Evolutionary conservation across 192 early-diverging fungal genomes (phyloP), one percentile per base, ranked within the genome.

Genomic region (Obelidium mucronatum): DNA sequence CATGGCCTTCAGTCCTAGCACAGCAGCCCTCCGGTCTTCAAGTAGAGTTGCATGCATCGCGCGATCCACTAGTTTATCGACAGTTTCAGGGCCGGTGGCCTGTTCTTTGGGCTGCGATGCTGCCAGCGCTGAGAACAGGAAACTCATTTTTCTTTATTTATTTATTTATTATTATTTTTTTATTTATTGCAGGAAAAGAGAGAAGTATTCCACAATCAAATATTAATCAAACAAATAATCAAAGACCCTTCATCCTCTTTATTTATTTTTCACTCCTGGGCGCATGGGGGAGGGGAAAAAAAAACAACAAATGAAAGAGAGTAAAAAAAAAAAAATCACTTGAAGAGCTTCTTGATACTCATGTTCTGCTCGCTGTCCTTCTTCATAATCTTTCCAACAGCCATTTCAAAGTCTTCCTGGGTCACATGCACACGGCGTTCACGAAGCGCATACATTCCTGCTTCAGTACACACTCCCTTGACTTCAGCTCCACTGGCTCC

Each of bases 381-480:
- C 93, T 97, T 97, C 92, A 97, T 93, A 58, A 99, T 93, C 94
- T 99, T 99, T 65, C 95, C 92, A 26, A 99, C 96, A 15, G 97
- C 95, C 94, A 99, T 94, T 81, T 99, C 97, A 89, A 99, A 99
- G 85, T 99, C 98, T 83, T 99, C 97, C 81, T 99, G 98, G 11
- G 96, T 99, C 13, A 99, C 98, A 78, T 99, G 98, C 59, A 99
- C 97, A 73, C 98, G 90, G 48, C 98, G 90, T 85, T 99, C 98
- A 37, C 97, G 89, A 66, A 99, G 82, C 24, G 97, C 97, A 81
- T 98, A 90, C 97, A 99, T 99, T 69, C 97, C 96, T 2, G 96
- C 96, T 81, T 97, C 96, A n/a, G 97, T 96, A 78, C 97, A 99
- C 37, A 98, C 92, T 56, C 96, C 97, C 86, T 99, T 99, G 84